Evolutionary conservation across 2,329 filamentous ascomycete species (phyloP).

Genomic region (Colletotrichum sidae): DNA sequence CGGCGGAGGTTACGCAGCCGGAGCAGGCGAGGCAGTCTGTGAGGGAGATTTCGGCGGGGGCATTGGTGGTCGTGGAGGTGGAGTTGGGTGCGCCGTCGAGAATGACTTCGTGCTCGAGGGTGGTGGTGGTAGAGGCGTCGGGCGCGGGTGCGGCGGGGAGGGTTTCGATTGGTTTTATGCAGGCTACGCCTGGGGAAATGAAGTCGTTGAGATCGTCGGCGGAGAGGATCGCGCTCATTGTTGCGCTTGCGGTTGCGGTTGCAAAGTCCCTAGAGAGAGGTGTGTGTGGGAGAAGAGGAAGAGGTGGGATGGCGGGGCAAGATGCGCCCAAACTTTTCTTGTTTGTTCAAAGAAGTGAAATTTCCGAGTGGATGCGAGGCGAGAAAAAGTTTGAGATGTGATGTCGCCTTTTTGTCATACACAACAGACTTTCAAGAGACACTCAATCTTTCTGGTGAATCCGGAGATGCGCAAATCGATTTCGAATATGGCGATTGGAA

Average conservation of each 20-base stretch:
- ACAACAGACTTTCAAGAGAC: background rate
- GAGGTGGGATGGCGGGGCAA: conserved; percentile 12
- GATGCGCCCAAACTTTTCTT: too few relatives aligned
- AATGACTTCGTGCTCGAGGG: conserved; percentile 83
- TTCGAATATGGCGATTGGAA: conserved; percentile 18
- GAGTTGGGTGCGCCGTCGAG: conserved; percentile 82
- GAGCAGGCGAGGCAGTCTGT: conserved; percentile 98
- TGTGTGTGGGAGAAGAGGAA: background rate
- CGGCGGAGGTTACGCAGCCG: conserved; percentile 95
- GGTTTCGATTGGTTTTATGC: conserved; percentile 97
- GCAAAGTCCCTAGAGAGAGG: background rate
- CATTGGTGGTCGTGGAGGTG: conserved; percentile 63
- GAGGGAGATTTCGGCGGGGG: conserved; percentile 91
- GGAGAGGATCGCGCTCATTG: conserved; percentile 97
- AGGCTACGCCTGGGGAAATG: conserved; percentile 96
- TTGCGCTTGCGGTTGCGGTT: conserved; percentile 37
- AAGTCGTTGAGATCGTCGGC: conserved; percentile 99
- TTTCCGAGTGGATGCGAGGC: too few relatives aligned
- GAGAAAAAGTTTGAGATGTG: background rate
- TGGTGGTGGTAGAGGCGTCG: conserved; percentile 31
- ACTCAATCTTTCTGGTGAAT: conserved; percentile 2
- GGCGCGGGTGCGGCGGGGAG: conserved; percentile 71
- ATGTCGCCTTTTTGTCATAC: conserved; percentile 14
- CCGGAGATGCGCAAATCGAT: conserved; percentile 36
- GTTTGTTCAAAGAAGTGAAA: background rate